Evolutionary conservation across 1,284 basidiomycete species (phyloP).

Genomic region (Pseudozyma sp.): DNA sequence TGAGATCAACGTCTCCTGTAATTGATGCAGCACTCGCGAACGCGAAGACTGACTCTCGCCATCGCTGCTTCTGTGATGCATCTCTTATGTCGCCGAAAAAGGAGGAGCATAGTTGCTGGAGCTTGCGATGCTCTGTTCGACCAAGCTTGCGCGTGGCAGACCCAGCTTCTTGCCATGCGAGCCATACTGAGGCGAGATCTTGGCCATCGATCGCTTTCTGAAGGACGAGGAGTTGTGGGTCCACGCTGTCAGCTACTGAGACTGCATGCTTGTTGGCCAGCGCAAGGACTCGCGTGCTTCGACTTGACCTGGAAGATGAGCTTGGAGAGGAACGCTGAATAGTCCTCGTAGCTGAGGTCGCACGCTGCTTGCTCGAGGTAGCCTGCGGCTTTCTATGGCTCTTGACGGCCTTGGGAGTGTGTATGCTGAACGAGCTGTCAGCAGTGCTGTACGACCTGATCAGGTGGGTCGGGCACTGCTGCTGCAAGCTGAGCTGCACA

Average conservation of each 20-base stretch:
- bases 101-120: slow-evolving; percentile 25
- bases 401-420: slow-evolving; percentile 17
- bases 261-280: slow-evolving; percentile 10
- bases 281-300: slow-evolving; percentile 11
- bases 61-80: slow-evolving; percentile 5
- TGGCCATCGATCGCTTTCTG: slow-evolving; percentile 32
- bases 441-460: slow-evolving; percentile 18
- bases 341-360: background rate
- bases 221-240: background rate
- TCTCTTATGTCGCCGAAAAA: slow-evolving; percentile 1
- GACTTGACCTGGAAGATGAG: background rate
- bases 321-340: slow-evolving; percentile 4
- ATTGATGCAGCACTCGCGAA: slow-evolving; percentile 20
- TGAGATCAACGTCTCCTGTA: slow-evolving; percentile 31
- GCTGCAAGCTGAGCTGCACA: slow-evolving; percentile 8
- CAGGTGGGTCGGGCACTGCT: background rate
- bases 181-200: slow-evolving; percentile 10
- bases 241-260: background rate
- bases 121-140: slow-evolving; percentile 18
- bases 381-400: background rate
- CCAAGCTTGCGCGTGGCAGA: background rate
- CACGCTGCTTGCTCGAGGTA: background rate
- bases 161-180: slow-evolving; percentile 15
- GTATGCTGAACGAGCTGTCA: slow-evolving; percentile 20
- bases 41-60: background rate